Base-by-base conservation (phyloP, 2,329 filamentous ascomycete genomes). In the Xylaria sp. region DNA sequence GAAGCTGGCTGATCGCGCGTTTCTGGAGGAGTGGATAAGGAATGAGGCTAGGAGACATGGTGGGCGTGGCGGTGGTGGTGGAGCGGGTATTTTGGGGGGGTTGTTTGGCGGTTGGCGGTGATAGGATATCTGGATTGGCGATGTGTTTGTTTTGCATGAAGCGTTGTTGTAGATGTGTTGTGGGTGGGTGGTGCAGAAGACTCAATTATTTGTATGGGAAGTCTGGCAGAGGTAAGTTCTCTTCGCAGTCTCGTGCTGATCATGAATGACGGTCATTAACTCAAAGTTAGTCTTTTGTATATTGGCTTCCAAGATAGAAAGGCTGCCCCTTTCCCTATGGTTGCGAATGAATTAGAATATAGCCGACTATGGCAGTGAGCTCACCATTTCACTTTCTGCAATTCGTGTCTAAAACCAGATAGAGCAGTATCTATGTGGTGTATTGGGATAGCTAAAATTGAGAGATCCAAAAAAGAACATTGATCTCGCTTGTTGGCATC, bases 1-100 rank as follows among this genome's bases (percentile, higher is more conserved):
- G 66, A 80, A 81, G 72, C 78, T 90, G 69, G 80, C 81, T 2
- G 85, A 89, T 73, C 78, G 82, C 28, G 76, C 79, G 65, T 88
- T 86, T 68, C 77, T 89, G 52, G 82, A 82, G 70, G 83, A 86
- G 60, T 89, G 87, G 87, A 84, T 89, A 50, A 76, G 82, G 64
- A 82, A 75, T 3, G 86, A 88, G 79, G 86, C 86, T 1, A 76
- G 79, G 69, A 81, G 83, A n/a, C 79, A 82, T 39, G 84, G 84
- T 8, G 80, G 80, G 8, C 79, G 84, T 2, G 83, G 84, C 2
- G 81, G 84, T 2, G 81, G 81, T 0, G 79, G 81, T 7, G 78
- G 76, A 2, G 69, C 18, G 13, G 70, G 74, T 1, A 20, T 75
- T 4, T 57, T 81, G 0, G 76, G 77, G 10, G 79, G 78, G 0